phyloP scores from a whole-genome alignment of 2,329 filamentous ascomycete genomes.

The Periconia digitata region DNA sequence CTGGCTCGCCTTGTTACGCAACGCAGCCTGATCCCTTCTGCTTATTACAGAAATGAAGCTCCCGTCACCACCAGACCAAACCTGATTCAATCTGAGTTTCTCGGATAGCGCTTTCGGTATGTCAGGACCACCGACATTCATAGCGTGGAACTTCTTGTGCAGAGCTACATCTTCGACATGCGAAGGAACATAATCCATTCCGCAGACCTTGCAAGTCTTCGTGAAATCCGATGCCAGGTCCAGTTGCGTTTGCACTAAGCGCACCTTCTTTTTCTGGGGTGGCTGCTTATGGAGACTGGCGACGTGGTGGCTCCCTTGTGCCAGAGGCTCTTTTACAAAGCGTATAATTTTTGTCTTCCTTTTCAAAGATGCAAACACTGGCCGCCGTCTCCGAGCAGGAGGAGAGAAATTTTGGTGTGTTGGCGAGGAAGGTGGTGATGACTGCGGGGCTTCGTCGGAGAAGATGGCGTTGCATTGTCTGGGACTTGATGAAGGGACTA shows the following conservation, averaged over 20 bases:
- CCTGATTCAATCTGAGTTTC: slow-evolving; percentile 54
- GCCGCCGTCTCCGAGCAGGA: slow-evolving; percentile 42
- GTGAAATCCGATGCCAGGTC: slow-evolving; percentile 59
- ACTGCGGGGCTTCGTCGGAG: slow-evolving; percentile 43
- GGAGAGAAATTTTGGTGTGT: slow-evolving; percentile 23
- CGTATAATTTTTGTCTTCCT: slow-evolving; percentile 19
- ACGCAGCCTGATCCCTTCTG: slow-evolving; percentile 53
- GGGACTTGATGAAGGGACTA: slow-evolving; percentile 31
- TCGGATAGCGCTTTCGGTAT: slow-evolving; percentile 60
- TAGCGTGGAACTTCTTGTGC: slow-evolving; percentile 66
- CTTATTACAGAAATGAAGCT: slow-evolving; percentile 62
- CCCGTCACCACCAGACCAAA: slow-evolving; percentile 48
- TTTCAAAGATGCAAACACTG: slow-evolving; percentile 53
- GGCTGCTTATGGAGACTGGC: slow-evolving; percentile 28
- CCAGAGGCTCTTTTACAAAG: slow-evolving; percentile 17
- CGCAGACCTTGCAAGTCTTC: slow-evolving; percentile 61
- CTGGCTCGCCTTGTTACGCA: slow-evolving; percentile 57
- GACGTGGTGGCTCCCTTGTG: slow-evolving; percentile 38
- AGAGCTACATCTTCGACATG: slow-evolving; percentile 62
- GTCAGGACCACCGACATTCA: slow-evolving; percentile 63
- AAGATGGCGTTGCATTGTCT: slow-evolving; percentile 38
- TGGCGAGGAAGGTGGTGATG: slow-evolving; percentile 38
- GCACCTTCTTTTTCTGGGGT: slow-evolving; percentile 30
- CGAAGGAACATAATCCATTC: slow-evolving; percentile 68
- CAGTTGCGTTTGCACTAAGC: slow-evolving; percentile 62